Base-by-base conservation (phyloP, 2,329 filamentous ascomycete species). In the Rhynchosporium agropyri region DNA sequence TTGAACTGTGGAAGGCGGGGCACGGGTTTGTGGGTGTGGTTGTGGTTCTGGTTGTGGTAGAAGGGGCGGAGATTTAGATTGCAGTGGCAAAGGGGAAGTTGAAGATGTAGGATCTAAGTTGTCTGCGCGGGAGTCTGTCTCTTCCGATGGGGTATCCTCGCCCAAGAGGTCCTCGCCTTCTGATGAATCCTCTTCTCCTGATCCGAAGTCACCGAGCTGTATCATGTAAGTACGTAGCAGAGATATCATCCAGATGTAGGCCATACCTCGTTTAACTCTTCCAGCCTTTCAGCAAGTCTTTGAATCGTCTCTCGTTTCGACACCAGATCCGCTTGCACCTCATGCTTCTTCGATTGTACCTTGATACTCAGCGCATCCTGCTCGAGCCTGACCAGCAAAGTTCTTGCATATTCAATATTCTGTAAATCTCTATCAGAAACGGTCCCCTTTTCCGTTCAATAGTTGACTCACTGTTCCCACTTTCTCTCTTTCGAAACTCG, bases 391-490 rank as follows among this genome's bases (percentile, higher is more conserved):
- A 88, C 83, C 61, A 93, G 84, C 36, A 90, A 81, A 0, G 81
- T 82, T 46, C 87, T 85, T 26, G 90, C 90, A 73, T 90, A 85
- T 68, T 89, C 84, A 65, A 94, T 79, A 71, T 92, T 93, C 85
- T 90, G 36, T 28, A 3, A 15, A 8, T 9, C 46, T 9, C 36
- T 38, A 15, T 64, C 31, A 55, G 29, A 40, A 45, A 10, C 1
- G 15, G 2, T 4, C 5, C 26, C 5, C 51, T 54, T 13, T 8
- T 54, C 33, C 33, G 51, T 15, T 28, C 8, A 40, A 20, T 54
- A 26, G 36, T 42, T 51, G 29, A 36, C 60, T 65, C 78, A 86
- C 83, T 67, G 81, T 80, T 68, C 77, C 77, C 36, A 82, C 80
- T 70, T 83, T 85, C 66, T 82, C 81, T 64, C 90, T 82, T 77